A percentile compares a stretch with the other conserved stretches of the same genome.
These are phyloP conservation scores for Diaporthe velutina DNA, from an alignment of 2,329 filamentous ascomycete species.

Conservation along the genomic window DNA sequence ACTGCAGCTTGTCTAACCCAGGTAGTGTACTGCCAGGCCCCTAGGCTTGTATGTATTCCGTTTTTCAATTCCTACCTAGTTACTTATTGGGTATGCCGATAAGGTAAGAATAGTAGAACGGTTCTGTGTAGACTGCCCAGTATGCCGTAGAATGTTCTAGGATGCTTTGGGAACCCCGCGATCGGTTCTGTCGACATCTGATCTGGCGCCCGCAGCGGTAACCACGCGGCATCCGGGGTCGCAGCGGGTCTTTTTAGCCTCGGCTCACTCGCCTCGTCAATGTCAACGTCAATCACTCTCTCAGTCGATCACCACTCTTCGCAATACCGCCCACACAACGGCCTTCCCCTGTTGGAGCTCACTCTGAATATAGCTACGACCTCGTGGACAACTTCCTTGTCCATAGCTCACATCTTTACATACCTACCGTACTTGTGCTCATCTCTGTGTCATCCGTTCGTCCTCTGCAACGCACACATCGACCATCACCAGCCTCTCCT, in stretches of 20 bases:
- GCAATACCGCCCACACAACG: background rate
- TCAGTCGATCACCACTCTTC: background rate
- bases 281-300: background rate
- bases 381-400: background rate
- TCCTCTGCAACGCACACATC: background rate
- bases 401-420: background rate
- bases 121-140: background rate
- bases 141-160: slow-evolving; percentile 27
- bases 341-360: background rate
- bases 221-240: slow-evolving; percentile 20
- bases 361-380: background rate
- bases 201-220: slow-evolving; percentile 12
- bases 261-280: slow-evolving; percentile 22
- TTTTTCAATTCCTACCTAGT: background rate
- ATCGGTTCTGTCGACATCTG: slow-evolving; percentile 22
- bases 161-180: background rate
- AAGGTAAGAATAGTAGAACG: background rate
- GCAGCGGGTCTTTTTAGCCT: slow-evolving; percentile 29
- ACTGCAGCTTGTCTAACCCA: background rate
- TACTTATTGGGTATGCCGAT: no score
- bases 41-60: background rate
- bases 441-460: background rate
- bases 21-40: background rate
- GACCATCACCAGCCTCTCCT: background rate
- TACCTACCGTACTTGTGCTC: background rate